Conservation (phyloP, 2,329 filamentous ascomycete genomes). For the Hymenoscyphus occultus region DNA sequence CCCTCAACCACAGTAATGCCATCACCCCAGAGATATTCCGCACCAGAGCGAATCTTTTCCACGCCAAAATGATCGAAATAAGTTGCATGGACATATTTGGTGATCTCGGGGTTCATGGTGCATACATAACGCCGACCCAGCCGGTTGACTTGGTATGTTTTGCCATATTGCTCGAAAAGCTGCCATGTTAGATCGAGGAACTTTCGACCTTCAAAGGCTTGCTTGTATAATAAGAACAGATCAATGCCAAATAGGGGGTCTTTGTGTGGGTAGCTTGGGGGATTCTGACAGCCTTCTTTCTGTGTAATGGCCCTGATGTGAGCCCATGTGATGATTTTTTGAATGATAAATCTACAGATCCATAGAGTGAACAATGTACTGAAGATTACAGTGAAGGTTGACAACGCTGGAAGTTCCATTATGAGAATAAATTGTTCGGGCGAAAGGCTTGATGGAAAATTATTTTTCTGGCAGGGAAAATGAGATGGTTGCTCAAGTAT, state of each 20-base stretch:
- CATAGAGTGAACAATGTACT: too few species aligned
- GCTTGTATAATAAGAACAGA: background rate
- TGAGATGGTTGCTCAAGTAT: too few species aligned
- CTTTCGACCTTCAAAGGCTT: background rate
- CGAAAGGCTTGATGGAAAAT: too few species aligned
- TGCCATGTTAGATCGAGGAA: background rate
- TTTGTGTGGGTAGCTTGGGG: background rate
- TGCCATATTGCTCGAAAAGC: constrained; percentile 1
- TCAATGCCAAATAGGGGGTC: background rate
- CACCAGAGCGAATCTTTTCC: background rate
- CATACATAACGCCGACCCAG: background rate
- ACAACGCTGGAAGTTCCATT: too few species aligned
- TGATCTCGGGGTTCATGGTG: background rate
- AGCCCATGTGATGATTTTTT: background rate
- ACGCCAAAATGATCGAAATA: constrained; percentile 5
- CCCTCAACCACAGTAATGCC: background rate
- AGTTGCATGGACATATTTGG: background rate
- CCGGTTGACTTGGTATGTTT: background rate
- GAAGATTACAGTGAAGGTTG: too few species aligned
- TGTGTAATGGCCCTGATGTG: background rate
- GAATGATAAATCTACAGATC: too few species aligned
- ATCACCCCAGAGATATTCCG: background rate
- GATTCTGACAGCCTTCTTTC: background rate
- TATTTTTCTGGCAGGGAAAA: too few species aligned
- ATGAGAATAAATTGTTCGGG: too few species aligned